Evolutionary conservation across 305 asterid genomes (phyloP), one percentile per base, ranked within the genome.

Genomic region (Plantago rigida): DNA sequence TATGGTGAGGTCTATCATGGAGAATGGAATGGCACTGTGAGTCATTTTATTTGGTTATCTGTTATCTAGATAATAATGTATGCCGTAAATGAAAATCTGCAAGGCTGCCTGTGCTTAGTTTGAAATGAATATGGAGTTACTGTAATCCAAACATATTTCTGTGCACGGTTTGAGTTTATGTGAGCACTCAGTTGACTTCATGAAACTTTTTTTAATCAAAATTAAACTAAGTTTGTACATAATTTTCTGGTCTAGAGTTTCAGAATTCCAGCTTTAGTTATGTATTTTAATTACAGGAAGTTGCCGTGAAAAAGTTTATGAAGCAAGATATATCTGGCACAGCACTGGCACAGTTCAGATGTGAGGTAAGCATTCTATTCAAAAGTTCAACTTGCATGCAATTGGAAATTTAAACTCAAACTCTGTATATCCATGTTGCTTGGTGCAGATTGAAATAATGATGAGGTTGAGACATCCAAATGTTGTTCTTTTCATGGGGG

Each of bases 401-500:
- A 9, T 12, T 39, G 10, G 0, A 6, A 8, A 51, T 72, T 65
- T n/a, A 0, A 69, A 46, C 47, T 69, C 50, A 5, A 67, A 65
- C 26, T 46, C 55, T 39, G 56, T 57, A 51, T 9, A 22, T 22
- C 1, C 26, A 22, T 22, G 1, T 67, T 66, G 29, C 47, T 57
- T 75, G 75, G 51, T 82, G 73, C 75, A 91, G 98, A 70, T 91
- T 62, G 96, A 91, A 75, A 88, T 91, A 66, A 91, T 91, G 98
- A 78, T 87, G 78, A 79, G 98, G 76, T 65, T 90, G 86, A 87
- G 96, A 66, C 97, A 90, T 79, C 97, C 97, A 5, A 90, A 90
- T 79, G 89, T 90, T 58, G 97, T 90, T 51, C 89, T 90, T 66
- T 86, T 87, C 80, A 91, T 88, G 98, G 98, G 98, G 71, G 98